Base-by-base conservation (phyloP, 2,329 filamentous ascomycete genomes). In the Fusarium cyanostomum region DNA sequence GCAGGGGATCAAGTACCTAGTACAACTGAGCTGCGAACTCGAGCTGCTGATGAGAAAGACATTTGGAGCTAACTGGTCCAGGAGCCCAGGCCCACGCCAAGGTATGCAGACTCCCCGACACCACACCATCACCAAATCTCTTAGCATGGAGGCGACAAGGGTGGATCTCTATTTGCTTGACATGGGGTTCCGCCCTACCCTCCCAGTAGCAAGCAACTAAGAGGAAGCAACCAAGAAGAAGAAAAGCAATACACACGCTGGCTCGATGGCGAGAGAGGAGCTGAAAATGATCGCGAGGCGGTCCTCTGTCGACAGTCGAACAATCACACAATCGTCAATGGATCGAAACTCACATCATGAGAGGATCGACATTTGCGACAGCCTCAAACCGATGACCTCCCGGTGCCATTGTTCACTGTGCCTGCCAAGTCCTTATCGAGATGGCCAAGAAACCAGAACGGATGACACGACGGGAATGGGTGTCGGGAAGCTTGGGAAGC, bases 21-120 rank as follows among this genome's bases (percentile, higher is more conserved):
- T 66, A 63, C 54, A 48, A 41, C 24, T 45, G 45, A 1, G 6
- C 31, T n/a, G 12, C 18, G 38, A 46, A 46, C 30, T 37, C n/a
- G 26, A 43, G 26, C 18, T 49, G 33, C 12, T 34, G 10, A 21
- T 18, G 35, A 34, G 26, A 31, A 28, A 35, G 34, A 50, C 38
- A 27, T 41, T 33, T 33, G 16, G 15, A 50, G 44, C 37, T 33
- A 28, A 34, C 21, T 57, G 57, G 52, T 34, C 52, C 52, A 41
- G 48, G 56, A 49, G 21, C 41, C 50, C 42, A 58, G 45, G 37
- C 54, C 51, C 44, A 50, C 18, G 38, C n/a, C 13, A 44, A 51
- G 26, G 38, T 35, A 62, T 57, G 67, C 62, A 63, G 52, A 66
- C 67, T 59, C 60, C 63, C 62, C 57, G 64, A 56, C 28, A 56